These are phyloP conservation scores for Trypanosoma vivax DNA, from an alignment of 208 protist species.

Conservation along the genomic window DNA sequence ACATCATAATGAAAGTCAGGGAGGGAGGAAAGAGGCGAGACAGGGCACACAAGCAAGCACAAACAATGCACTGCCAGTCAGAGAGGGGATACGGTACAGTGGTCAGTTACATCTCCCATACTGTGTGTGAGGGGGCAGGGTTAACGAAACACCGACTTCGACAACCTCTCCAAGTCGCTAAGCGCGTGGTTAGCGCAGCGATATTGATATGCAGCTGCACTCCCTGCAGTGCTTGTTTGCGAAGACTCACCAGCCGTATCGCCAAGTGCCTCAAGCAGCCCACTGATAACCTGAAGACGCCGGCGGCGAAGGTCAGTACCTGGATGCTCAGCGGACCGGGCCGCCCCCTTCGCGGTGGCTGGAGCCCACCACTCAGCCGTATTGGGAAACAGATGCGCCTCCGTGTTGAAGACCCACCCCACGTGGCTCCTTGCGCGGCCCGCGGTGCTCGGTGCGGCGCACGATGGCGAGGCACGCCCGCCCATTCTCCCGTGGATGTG, in stretches of 20 bases:
- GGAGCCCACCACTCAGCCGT: conserved; percentile 29
- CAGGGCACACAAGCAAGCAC: no score
- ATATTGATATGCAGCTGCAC: conserved; percentile 6
- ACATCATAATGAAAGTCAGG: no score
- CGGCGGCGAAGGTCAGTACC: background rate
- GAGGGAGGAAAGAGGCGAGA: no score
- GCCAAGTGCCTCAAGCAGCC: conserved; percentile 1
- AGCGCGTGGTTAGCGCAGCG: conserved; percentile 22
- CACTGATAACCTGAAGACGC: conserved; percentile 8
- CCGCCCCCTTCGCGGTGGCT: background rate
- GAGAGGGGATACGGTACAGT: background rate
- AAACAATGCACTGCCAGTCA: no score
- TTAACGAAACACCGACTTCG: conserved; percentile 20
- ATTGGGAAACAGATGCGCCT: conserved; percentile 56
- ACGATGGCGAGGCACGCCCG: conserved; percentile 6
- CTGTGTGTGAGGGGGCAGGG: no score
- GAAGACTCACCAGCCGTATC: background rate
- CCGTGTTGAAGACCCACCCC: conserved; percentile 45
- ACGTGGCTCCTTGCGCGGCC: conserved; percentile 9
- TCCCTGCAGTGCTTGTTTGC: background rate
- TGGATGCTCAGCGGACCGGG: background rate
- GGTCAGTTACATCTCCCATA: no score
- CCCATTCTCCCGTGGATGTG: conserved; percentile 18
- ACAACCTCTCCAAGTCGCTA: conserved; percentile 17
- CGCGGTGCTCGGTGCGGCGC: background rate